phyloP scores from a whole-genome alignment of 2,329 filamentous ascomycete genomes.

The Xylariaceae sp. region DNA sequence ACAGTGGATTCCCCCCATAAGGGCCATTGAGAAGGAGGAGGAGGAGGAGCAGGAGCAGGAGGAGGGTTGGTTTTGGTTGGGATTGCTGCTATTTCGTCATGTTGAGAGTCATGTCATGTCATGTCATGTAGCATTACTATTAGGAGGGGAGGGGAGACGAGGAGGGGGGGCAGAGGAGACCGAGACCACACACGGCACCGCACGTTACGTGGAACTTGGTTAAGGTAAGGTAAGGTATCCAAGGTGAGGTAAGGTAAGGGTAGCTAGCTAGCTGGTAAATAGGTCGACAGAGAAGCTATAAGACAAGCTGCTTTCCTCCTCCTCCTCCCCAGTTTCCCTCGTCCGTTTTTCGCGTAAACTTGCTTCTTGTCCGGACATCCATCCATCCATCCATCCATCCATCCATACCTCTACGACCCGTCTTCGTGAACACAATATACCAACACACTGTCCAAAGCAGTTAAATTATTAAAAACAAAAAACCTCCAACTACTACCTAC shows the following conservation, averaged over 20 bases:
- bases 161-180: no score
- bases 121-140: neutral
- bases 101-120: neutral
- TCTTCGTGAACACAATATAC: neutral
- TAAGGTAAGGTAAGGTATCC: no score
- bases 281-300: neutral
- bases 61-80: neutral
- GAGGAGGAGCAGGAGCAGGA: neutral
- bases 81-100: conserved; percentile 4
- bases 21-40: no score
- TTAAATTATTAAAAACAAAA: no score
- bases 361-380: neutral
- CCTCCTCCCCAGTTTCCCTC: neutral
- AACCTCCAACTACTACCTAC: neutral
- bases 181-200: no score
- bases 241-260: no score
- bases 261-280: no score
- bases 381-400: neutral
- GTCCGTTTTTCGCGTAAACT: neutral
- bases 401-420: neutral
- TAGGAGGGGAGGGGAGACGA: no score
- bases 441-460: no score
- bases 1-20: no score
- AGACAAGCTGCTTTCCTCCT: neutral
- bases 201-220: no score